Base-by-base conservation (phyloP, 2,329 filamentous ascomycete species). In the Beauveria varroae region DNA sequence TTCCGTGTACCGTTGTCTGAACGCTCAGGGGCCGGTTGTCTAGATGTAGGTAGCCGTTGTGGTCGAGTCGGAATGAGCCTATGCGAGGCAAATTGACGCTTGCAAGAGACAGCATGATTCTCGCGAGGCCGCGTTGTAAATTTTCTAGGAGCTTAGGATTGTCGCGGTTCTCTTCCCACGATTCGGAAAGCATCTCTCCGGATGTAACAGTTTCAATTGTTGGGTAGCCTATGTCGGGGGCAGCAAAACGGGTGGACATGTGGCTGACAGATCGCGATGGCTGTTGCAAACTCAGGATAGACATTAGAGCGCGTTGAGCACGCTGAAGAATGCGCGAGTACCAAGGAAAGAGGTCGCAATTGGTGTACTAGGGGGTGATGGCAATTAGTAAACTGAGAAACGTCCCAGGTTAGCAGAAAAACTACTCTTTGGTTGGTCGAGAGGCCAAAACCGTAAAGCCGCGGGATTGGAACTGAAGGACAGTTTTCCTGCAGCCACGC, bases 401-500 rank as follows among this genome's bases (percentile, higher is more conserved):
- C 6, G 28, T 30, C 28, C 28, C 8, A 6, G 8, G 3, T 18
- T 28, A 16, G 34, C 40, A 14, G 34, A 4, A 20, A 18, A n/a
- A 18, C 57, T 24, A 65, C 63, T 16, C 57, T 43, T 24, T 24
- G 28, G 14, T 50, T 50, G 20, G 59, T 62, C 0, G 62, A 60
- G 9, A 68, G 59, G 4, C 65, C 64, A 44, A 68, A 66, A 14
- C 61, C 64, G 24, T 41, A 64, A 2, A 67, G 65, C 3, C 65
- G 62, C 59, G 73, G 73, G 34, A 74, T 72, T 10, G 71, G 72
- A 34, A 79, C 65, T 46, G 66, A 57, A 8, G 72, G 72, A 61
- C 72, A 77, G 53, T 76, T 65, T 18, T 74, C 67, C 46, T 72
- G 65, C 3, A 78, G 66, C 73, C 73, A 77, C 20, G 71, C 67